Conservation (phyloP, 176 grass and related monocot species). For the Oryza australiensis region DNA sequence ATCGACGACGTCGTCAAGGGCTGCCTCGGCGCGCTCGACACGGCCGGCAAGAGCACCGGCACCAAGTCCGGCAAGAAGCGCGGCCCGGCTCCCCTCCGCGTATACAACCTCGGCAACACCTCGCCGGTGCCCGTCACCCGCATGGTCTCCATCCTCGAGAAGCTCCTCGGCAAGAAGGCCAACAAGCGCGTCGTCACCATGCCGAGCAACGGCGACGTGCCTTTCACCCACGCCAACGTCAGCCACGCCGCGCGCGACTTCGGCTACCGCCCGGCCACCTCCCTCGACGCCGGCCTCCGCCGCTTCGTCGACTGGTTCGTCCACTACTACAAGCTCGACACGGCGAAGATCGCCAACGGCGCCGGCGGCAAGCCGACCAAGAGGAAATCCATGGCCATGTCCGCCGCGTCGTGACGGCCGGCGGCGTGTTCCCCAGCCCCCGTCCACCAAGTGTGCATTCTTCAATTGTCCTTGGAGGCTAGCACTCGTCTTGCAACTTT, state of each 20-base stretch:
- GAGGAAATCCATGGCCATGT: conserved; percentile 48
- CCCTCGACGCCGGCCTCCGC: conserved; percentile 68
- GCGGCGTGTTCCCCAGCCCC: too few species aligned
- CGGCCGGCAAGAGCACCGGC: conserved; percentile 75
- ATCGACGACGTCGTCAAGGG: conserved; percentile 91
- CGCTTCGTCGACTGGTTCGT: conserved; percentile 87
- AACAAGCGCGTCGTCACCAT: conserved; percentile 78
- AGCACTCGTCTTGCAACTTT: conserved; percentile 37
- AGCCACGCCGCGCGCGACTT: conserved; percentile 71
- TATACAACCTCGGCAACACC: conserved; percentile 97
- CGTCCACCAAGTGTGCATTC: conserved; percentile 41
- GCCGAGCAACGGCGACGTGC: conserved; percentile 92
- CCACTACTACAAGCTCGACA: conserved; percentile 69
- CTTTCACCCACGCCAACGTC: conserved; percentile 95
- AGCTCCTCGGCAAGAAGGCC: conserved; percentile 86
- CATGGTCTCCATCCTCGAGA: conserved; percentile 87
- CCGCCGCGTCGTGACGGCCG: conserved; percentile 47
- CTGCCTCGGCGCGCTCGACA: conserved; percentile 82
- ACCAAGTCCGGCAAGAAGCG: conserved; percentile 57
- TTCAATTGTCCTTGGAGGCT: conserved; percentile 27
- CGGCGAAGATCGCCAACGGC: conserved; percentile 8
- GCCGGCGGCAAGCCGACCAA: conserved; percentile 23
- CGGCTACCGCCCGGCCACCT: conserved; percentile 70
- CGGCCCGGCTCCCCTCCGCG: conserved; percentile 61
- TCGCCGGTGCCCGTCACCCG: conserved; percentile 77